A percentile compares a stretch with the other conserved stretches of the same genome.
Conservation (phyloP, 2,329 filamentous ascomycete genomes). For the Mycosphaerella sp. region DNA sequence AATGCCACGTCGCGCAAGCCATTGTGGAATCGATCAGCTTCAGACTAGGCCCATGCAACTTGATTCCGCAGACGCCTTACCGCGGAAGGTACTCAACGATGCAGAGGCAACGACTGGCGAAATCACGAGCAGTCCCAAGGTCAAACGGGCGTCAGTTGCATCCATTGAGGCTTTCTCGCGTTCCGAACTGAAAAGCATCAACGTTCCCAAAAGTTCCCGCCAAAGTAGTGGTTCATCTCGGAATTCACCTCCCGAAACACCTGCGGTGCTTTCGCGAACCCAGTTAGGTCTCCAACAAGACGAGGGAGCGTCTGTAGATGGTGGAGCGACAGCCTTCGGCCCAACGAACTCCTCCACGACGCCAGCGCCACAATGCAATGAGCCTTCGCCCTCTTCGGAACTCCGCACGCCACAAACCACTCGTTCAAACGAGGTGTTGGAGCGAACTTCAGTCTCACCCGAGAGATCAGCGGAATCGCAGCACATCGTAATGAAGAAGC, state of each 20-base stretch:
- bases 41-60: neutral
- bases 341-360: conserved; percentile 1
- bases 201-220: conserved; percentile 21
- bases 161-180: conserved; percentile 33
- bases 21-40: neutral
- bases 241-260: conserved; percentile 14
- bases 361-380: neutral
- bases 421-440: conserved; percentile 1
- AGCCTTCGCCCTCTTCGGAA: conserved; percentile 1
- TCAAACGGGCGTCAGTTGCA: conserved; percentile 32
- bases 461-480: conserved; percentile 33
- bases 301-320: neutral
- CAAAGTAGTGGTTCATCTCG: conserved; percentile 17
- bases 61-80: neutral
- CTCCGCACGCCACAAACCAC: neutral
- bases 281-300: neutral
- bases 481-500: conserved; percentile 40
- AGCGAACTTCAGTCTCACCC: conserved; percentile 8
- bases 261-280: neutral
- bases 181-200: conserved; percentile 29
- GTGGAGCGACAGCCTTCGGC: neutral
- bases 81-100: neutral
- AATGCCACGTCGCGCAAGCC: neutral
- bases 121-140: neutral
- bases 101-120: neutral